phyloP scores from a whole-genome alignment of 768 basidiomycete species.

The Lentinula sp. region DNA sequence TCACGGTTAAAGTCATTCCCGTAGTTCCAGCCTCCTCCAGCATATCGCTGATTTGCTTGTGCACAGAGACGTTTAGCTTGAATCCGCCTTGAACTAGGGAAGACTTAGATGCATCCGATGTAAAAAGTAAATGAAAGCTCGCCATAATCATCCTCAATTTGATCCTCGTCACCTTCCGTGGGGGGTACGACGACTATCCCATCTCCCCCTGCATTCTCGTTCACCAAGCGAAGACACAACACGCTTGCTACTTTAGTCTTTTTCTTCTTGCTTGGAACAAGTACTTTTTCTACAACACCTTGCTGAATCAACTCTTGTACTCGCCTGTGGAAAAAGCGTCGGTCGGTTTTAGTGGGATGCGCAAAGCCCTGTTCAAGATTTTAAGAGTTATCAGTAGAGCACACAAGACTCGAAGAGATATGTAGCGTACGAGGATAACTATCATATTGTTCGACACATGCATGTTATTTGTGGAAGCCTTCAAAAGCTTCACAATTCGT shows the following conservation, averaged over 20 bases:
- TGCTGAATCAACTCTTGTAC: conserved; percentile 68
- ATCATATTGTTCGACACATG: conserved; percentile 74
- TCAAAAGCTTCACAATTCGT: conserved; percentile 68
- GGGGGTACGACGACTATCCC: conserved; percentile 26
- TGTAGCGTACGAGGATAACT: conserved; percentile 52
- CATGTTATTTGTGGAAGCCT: conserved; percentile 60
- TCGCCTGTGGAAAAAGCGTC: conserved; percentile 77
- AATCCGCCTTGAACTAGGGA: conserved; percentile 31
- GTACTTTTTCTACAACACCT: conserved; percentile 69
- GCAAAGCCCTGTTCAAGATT: conserved; percentile 53
- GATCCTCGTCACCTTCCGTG: conserved; percentile 20
- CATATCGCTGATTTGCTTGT: conserved; percentile 74
- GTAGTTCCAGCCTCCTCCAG: conserved; percentile 60
- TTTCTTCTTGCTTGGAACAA: conserved; percentile 53
- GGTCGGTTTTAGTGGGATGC: conserved; percentile 68
- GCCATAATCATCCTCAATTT: conserved; percentile 35
- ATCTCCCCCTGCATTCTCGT: conserved; percentile 26
- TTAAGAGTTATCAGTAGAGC: not conserved
- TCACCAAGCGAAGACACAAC: conserved; percentile 65
- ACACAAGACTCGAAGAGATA: conserved; percentile 17
- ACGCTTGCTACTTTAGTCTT: conserved; percentile 37
- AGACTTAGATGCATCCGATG: not conserved
- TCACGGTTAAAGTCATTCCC: conserved; percentile 72
- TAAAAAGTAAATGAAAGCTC: conserved; percentile 18
- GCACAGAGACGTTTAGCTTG: conserved; percentile 63